Evolutionary conservation across 2,329 filamentous ascomycete genomes (phyloP).

Genomic region (Botrytis deweyae): DNA sequence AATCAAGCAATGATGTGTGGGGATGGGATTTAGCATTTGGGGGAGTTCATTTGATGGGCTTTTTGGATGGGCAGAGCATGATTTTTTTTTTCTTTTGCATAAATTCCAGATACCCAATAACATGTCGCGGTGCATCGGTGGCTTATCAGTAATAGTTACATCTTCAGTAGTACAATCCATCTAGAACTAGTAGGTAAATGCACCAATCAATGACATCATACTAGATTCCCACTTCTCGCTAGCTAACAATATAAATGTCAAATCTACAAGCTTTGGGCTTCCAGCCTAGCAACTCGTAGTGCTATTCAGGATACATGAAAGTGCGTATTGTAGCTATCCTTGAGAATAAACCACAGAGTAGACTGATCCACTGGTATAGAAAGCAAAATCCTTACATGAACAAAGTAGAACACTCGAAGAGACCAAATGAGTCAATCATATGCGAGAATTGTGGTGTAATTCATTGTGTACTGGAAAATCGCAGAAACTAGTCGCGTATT

Average conservation of each 20-base stretch:
- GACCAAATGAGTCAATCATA: not conserved
- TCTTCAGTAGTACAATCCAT: not conserved
- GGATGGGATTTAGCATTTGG: not conserved
- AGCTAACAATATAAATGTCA: not conserved
- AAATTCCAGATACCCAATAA: slow-evolving; percentile 2
- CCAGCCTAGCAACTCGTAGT: not conserved
- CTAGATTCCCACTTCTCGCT: not conserved
- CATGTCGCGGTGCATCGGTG: not conserved
- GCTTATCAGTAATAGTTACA: not conserved
- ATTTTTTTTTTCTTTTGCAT: not conserved
- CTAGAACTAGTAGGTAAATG: not conserved
- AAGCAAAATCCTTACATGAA: not conserved
- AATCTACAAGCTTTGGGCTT: not conserved
- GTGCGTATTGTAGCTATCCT: not conserved
- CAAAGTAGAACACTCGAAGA: not conserved
- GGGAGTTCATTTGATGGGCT: not conserved
- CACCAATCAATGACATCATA: not conserved
- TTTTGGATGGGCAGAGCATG: not conserved
- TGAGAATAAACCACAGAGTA: not conserved
- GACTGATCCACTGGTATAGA: not conserved
- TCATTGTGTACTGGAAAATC: not conserved
- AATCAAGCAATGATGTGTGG: not conserved
- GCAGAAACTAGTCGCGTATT: not conserved
- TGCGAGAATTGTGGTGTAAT: not conserved
- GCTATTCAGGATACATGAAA: not conserved